phyloP scores from a whole-genome alignment of 192 early-diverging fungal genomes.

The Backusella parvicylindrica region DNA sequence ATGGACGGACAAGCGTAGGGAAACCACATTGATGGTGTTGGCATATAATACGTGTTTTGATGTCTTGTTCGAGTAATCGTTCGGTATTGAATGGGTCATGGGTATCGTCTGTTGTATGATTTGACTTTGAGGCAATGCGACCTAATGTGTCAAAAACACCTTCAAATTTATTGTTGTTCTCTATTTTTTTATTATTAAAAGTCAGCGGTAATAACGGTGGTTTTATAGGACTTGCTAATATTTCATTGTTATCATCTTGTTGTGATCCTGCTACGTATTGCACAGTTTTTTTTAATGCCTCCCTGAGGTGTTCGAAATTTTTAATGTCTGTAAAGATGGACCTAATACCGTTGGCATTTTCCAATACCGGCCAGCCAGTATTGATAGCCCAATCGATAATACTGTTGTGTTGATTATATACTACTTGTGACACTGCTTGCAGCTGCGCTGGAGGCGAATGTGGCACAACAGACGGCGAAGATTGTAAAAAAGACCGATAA shows the following conservation, averaged over 20 bases:
- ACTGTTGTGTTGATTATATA: neutral
- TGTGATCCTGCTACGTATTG: neutral
- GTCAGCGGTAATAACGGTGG: neutral
- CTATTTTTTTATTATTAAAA: neutral
- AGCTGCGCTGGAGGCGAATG: neutral
- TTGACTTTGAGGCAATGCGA: neutral
- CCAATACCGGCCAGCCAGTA: neutral
- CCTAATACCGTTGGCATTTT: neutral
- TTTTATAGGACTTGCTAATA: neutral
- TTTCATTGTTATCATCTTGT: neutral
- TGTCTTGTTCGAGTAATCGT: neutral
- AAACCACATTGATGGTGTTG: conserved; percentile 11
- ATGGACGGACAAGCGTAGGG: conserved; percentile 2
- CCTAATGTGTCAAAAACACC: neutral
- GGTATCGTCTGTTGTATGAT: neutral
- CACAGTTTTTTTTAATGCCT: neutral
- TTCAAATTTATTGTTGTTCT: neutral
- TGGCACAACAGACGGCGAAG: neutral
- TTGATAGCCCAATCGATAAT: neutral
- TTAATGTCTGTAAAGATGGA: conserved; percentile 10
- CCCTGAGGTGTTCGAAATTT: neutral
- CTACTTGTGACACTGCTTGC: neutral
- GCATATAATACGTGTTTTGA: neutral
- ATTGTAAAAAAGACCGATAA: neutral
- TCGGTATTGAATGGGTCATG: neutral